Base-by-base conservation (phyloP, 306 rosid genomes). In the Fragaria vesca region DNA sequence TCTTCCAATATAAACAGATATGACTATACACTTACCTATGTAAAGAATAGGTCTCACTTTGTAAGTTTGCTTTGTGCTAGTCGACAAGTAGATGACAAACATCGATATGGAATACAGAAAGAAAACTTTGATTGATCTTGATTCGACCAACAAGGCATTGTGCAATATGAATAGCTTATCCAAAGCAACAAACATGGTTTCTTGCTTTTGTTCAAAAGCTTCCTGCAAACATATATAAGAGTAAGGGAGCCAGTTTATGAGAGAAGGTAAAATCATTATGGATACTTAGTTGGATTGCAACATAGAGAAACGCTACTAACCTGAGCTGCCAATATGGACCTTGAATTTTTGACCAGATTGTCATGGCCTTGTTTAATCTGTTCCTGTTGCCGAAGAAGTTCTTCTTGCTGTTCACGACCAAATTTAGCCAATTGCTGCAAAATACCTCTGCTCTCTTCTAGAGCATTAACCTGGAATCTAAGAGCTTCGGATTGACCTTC, bases 51-150 rank as follows among this genome's bases (percentile, higher is more conserved):
- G 91, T 36, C 96, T 86, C 9, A 81, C 89, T 28, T 78, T 82
- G 79, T 86, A 87, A 12, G 97, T 93, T 81, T 88, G 89, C 83
- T 87, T 88, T 50, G 97, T 91, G 73, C 97, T 87, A 18, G 94
- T 91, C 74, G 88, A 62, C 94, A 93, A 86, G 79, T 84, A 91
- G 78, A 90, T 82, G 47, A 86, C 81, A 67, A 91, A 75, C 69
- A 87, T 90, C 45, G 85, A 82, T 46, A 86, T 48, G 58, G 80
- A 82, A 74, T 90, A 90, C 40, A 90, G 12, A 72, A 90, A 76
- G 78, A 93, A 84, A 28, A 92, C 79, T 85, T 93, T 91, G 43
- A 91, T 81, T 52, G 83, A 57, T 72, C 94, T 76, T 1, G 97
- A 91, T 71, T 93, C 96, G 18, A 91, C 81, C 77, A 91, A 72